Percentiles rank a stretch among this genome's conserved stretches.
Evolutionary conservation across 306 rosid genomes (phyloP).

Genomic region (Cercis canadensis): DNA sequence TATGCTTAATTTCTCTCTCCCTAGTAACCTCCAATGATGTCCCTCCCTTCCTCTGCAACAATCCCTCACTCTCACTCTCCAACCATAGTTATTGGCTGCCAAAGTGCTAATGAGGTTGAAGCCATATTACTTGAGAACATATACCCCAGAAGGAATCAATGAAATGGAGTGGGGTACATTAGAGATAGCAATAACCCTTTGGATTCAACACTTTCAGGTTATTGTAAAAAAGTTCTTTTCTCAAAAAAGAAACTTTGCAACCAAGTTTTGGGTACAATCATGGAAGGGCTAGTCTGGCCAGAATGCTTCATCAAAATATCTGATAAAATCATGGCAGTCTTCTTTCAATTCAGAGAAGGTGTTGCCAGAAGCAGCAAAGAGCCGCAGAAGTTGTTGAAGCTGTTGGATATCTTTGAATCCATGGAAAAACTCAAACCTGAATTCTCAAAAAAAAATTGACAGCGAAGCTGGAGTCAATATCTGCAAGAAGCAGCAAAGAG

Average conservation of each 20-base stretch:
- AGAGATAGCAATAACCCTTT: constrained; percentile 72
- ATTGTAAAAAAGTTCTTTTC: constrained; percentile 68
- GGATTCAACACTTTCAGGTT: constrained; percentile 78
- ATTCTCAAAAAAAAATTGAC: constrained; percentile 88
- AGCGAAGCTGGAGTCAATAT: constrained; percentile 92
- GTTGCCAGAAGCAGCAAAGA: too few relatives aligned
- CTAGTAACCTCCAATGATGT: too few relatives aligned
- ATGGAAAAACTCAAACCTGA: too few relatives aligned
- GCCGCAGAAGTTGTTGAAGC: too few relatives aligned
- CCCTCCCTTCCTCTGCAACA: too few relatives aligned
- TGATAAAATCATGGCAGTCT: too few relatives aligned
- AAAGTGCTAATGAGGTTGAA: constrained; percentile 82
- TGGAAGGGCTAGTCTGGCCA: constrained; percentile 73
- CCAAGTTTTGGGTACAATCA: constrained; percentile 59
- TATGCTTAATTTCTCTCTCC: too few relatives aligned
- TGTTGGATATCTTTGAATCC: too few relatives aligned
- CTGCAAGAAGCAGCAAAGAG: constrained; percentile 78
- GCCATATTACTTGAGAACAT: constrained; percentile 76
- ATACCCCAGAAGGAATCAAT: constrained; percentile 75
- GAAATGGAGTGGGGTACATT: constrained; percentile 88
- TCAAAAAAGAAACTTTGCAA: constrained; percentile 76
- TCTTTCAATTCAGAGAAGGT: too few relatives aligned
- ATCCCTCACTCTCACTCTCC: too few relatives aligned
- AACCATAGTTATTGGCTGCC: too few relatives aligned
- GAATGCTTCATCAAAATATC: too few relatives aligned